phyloP scores from a whole-genome alignment of 495 filamentous ascomycete genomes.

The Aspergillus heteromorphus region DNA sequence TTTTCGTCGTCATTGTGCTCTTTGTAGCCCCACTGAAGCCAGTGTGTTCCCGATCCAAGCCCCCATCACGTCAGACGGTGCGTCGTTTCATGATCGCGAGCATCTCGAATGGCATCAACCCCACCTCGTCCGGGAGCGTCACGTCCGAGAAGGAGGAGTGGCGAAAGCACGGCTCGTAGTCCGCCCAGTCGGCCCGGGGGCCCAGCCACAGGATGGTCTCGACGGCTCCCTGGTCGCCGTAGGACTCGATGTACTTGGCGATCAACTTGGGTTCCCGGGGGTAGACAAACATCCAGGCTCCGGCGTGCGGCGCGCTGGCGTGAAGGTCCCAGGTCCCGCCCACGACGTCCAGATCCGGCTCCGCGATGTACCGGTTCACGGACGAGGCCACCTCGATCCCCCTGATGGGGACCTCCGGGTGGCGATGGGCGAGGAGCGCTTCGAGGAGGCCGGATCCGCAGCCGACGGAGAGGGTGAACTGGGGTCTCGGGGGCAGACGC shows the following conservation, averaged over 20 bases:
- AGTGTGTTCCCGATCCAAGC: too few relatives aligned
- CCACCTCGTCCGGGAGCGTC: conserved; percentile 20
- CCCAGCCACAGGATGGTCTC: conserved; percentile 47
- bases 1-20: too few relatives aligned
- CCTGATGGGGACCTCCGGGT: conserved; percentile 23
- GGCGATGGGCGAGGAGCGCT: conserved; percentile 30
- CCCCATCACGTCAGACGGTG: too few relatives aligned
- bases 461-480: conserved; percentile 47
- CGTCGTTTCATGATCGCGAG: conserved; percentile 22
- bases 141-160: conserved; percentile 19
- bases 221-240: conserved; percentile 18
- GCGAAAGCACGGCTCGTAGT: conserved; percentile 30
- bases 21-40: too few relatives aligned
- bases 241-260: conserved; percentile 34
- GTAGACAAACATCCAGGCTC: conserved; percentile 52
- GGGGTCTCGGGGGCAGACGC: conserved; percentile 37
- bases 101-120: conserved; percentile 31
- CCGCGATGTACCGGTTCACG: conserved; percentile 43
- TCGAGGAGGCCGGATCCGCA: conserved; percentile 52
- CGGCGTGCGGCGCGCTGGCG: conserved; percentile 28
- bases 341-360: conserved; percentile 37
- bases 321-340: conserved; percentile 38
- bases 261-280: conserved; percentile 45
- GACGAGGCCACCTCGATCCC: conserved; percentile 44
- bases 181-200: conserved; percentile 42